Evolutionary conservation across 495 filamentous ascomycete genomes (phyloP), one percentile per base, ranked within the genome.

Genomic region (Podospora pseudocomata): DNA sequence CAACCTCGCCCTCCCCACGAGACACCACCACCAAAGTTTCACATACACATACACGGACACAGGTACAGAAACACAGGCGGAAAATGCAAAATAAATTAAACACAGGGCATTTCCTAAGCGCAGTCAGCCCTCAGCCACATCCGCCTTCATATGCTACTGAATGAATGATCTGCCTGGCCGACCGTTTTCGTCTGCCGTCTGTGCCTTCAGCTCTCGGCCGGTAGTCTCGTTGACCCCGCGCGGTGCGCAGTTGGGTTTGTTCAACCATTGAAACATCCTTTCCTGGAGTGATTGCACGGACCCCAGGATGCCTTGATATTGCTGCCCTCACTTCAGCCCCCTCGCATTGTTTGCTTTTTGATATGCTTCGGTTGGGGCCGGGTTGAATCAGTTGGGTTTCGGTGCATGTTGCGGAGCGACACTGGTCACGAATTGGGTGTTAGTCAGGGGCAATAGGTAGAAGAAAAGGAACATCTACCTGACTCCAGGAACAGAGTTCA

Each of bases 101-200:
- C 18, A 61, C 59, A 32, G 59, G 59, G 59, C 5, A 13, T 32
- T 0, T 32, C 32, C 4, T 5, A 61, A 16, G 11, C 0, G 18
- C 61, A 19, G 15, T 5, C 61, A 32, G n/a, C 19, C 55, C 9
- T 26, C 28, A 63, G 61, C 61, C 61, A 63, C 61, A 44, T 49
- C 61, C 61, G 61, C 61, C 61, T 20, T 63, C 32, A 63, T 32
- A 63, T 63, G 23, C 61, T 27, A 15, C 30, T 32, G 4, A 7
- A 32, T 32, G 27, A 16, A 49, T 13, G 39, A 16, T 49, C 5
- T 6, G 39, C 39, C 39, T 49, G 39, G 39, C 5, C 39, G 9
- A 13, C 39, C 39, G 39, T 49, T 49, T 13, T 49, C 9, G 39
- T 49, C 39, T 11, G 39, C 39, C 13, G 39, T 49, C 39, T 13